These are phyloP conservation scores for Rossbeevera mucosa DNA, from an alignment of 768 basidiomycete genomes.

Conservation along the genomic window DNA sequence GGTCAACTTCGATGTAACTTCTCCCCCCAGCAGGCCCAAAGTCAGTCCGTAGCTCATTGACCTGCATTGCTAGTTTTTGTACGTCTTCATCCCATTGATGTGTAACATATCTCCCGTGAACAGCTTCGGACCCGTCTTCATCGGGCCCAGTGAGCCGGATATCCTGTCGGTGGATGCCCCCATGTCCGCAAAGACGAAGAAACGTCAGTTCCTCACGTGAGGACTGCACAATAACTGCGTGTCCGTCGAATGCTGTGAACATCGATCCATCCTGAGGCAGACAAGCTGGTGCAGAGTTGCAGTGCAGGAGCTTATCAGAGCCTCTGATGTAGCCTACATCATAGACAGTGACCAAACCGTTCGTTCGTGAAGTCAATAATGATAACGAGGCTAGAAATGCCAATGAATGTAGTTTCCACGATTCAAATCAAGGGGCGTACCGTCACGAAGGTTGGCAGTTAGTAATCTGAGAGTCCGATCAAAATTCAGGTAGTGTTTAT, in stretches of 20 bases:
- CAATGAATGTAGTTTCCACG: not conserved
- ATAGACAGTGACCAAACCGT: conserved; percentile 58
- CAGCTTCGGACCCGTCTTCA: conserved; percentile 7
- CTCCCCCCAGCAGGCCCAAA: conserved; percentile 43
- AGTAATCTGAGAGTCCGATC: conserved; percentile 53
- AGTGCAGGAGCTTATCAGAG: conserved; percentile 38
- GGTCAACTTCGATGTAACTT: conserved; percentile 43
- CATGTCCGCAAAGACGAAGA: conserved; percentile 46
- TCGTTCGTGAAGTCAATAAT: conserved; percentile 56
- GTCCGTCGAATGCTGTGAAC: conserved; percentile 30
- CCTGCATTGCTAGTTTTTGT: conserved; percentile 31
- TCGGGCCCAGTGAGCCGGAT: conserved; percentile 23
- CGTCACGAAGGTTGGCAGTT: conserved; percentile 34
- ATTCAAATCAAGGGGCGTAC: conserved; percentile 21
- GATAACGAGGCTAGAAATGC: conserved; percentile 43
- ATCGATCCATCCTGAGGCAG: conserved; percentile 30
- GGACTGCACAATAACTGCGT: conserved; percentile 30
- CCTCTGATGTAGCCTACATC: conserved; percentile 51
- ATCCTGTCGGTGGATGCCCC: conserved; percentile 43
- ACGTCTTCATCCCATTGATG: conserved; percentile 41
- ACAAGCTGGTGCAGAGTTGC: conserved; percentile 38
- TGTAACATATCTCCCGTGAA: conserved; percentile 1
- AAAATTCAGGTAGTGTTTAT: conserved; percentile 54
- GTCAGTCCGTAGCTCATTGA: conserved; percentile 29
- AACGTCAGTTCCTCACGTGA: conserved; percentile 31